phyloP scores from a whole-genome alignment of 2,329 filamentous ascomycete species.

The Amylocarpus encephaloides region DNA sequence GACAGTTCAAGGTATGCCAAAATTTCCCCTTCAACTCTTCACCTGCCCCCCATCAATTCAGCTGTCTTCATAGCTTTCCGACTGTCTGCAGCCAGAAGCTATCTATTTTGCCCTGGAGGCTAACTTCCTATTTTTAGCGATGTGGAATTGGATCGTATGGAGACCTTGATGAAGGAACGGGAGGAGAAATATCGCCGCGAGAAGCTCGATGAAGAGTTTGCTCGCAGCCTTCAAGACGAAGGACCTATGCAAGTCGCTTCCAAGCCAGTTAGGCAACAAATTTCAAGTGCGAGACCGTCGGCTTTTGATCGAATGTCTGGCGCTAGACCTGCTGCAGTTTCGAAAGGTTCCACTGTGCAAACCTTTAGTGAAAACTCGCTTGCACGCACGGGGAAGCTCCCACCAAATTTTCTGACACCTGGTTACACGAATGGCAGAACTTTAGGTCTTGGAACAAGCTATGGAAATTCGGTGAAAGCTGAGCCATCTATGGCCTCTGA shows the following conservation, averaged over 20 bases:
- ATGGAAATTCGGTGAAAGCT: background rate
- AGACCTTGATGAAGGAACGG: slow-evolving; percentile 27
- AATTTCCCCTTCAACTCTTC: slow-evolving; percentile 14
- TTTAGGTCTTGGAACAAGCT: no score
- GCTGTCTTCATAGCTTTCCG: slow-evolving; percentile 18
- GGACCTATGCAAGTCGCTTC: background rate
- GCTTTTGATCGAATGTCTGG: slow-evolving; percentile 27
- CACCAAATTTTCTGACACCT: background rate
- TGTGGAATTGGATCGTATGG: slow-evolving; percentile 17
- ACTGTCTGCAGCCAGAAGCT: no score
- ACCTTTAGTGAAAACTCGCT: background rate
- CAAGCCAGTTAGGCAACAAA: background rate
- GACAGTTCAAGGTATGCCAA: slow-evolving; percentile 27
- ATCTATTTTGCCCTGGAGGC: background rate
- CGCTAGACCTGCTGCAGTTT: slow-evolving; percentile 11
- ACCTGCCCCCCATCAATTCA: slow-evolving; percentile 22
- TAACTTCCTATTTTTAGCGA: slow-evolving; percentile 17
- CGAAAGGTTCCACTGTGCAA: background rate
- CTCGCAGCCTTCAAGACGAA: slow-evolving; percentile 24
- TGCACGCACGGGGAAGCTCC: background rate
- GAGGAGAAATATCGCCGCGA: slow-evolving; percentile 35
- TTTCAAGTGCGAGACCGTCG: slow-evolving; percentile 14
- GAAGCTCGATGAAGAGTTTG: slow-evolving; percentile 32
- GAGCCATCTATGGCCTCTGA: background rate
- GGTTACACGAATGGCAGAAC: no score